phyloP scores from a whole-genome alignment of 495 filamentous ascomycete genomes.

The Stereocaulon alpinum region DNA sequence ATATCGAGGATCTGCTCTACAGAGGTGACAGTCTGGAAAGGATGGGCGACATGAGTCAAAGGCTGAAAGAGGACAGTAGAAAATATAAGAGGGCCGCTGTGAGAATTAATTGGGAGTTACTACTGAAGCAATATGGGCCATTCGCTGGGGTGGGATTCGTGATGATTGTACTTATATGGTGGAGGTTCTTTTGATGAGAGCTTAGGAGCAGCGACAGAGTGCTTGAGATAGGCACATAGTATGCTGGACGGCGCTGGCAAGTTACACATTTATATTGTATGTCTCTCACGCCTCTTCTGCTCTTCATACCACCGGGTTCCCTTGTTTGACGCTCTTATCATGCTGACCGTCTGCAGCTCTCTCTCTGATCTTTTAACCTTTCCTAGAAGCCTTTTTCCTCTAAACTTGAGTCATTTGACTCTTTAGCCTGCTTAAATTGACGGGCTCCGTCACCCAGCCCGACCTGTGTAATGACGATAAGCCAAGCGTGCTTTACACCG shows the following conservation, averaged over 20 bases:
- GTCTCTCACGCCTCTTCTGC: too few species aligned
- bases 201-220: neutral
- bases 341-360: too few species aligned
- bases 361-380: too few species aligned
- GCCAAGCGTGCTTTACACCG: slow-evolving; percentile 24
- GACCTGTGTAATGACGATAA: slow-evolving; percentile 43
- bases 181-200: slow-evolving; percentile 68
- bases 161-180: slow-evolving; percentile 78
- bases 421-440: too few species aligned
- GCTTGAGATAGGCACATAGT: too few species aligned
- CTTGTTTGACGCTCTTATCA: too few species aligned
- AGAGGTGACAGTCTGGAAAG: slow-evolving; percentile 87
- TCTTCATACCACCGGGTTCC: too few species aligned
- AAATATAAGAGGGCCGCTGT: slow-evolving; percentile 91
- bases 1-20: slow-evolving; percentile 96
- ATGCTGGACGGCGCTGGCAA: too few species aligned
- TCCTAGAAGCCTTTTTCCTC: too few species aligned
- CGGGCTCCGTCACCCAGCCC: slow-evolving; percentile 7
- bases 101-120: slow-evolving; percentile 94
- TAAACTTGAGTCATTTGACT: too few species aligned
- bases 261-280: too few species aligned
- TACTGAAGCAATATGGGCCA: slow-evolving; percentile 94
- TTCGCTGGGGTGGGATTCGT: slow-evolving; percentile 69
- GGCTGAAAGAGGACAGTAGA: slow-evolving; percentile 81
- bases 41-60: slow-evolving; percentile 88